Evolutionary conservation across 1,284 basidiomycete genomes (phyloP), one percentile per base, ranked within the genome.

Genomic region (Sanghuangporus sanghuang): DNA sequence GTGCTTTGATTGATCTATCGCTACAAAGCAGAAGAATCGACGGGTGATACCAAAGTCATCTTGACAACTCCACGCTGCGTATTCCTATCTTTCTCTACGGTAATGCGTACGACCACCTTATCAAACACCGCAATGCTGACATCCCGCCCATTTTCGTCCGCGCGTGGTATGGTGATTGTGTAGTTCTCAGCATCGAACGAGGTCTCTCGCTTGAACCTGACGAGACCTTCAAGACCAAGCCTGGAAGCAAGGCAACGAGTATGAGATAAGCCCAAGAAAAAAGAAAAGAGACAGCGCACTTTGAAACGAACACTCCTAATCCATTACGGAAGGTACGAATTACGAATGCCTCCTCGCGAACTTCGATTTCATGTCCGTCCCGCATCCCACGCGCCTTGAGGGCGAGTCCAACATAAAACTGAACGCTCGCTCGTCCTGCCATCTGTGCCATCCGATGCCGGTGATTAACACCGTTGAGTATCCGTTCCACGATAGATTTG

Each of bases 361-460:
- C 87, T 53, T 73, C 76, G n/a, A 71, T 79, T 55, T 69, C 71
- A 66, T 69, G 69, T 69, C 75, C 70, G 69, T 77, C 74, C 82
- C 81, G 63, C 57, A 70, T 70, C 8, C 85, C 85, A 7, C 90
- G 80, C 0, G 83, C 85, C 70, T 94, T 94, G 67, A 99, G 79
- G 1, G 95, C 94, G 12, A 99, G 78, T 0, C 96, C 95, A 53
- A 99, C 96, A 71, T 97, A 98, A 71, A 98, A 99, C 77, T 99
- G 96, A 38, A 98, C 92, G 70, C 92, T 95, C 0, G 97, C 96
- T 9, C 97, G 82, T 2, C 95, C 87, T 0, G 97, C 97, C 89
- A 96, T 96, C 73, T 99, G 97, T 0, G 96, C 97, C 81, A 96
- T 90, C 44, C 96, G 84, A 75, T 99, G 96, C 9, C 96, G 84